Evolutionary conservation across 2,329 filamentous ascomycete genomes (phyloP), one percentile per base, ranked within the genome.

Genomic region (Lasiodiplodia hormozganensis): DNA sequence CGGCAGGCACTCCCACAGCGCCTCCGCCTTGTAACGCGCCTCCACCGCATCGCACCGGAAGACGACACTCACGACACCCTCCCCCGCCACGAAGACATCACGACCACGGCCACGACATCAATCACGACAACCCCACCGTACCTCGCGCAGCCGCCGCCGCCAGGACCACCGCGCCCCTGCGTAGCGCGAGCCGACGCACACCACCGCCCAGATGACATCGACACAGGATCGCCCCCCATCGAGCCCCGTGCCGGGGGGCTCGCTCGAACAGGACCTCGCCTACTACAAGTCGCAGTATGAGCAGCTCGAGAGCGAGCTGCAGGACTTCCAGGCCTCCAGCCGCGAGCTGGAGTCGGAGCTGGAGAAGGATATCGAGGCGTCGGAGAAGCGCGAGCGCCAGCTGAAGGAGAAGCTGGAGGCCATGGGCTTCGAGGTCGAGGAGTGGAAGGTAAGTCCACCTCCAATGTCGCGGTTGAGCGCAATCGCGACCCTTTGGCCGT

Each of bases 221-320:
- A 64, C 60, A 49, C 49, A 71, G 68, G 67, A 74, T 73, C 70
- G 73, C 75, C 70, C 71, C 51, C 73, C 76, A 16, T 76, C 77
- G 49, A 70, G 77, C 78, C 38, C 73, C 74, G 60, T 70, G 49
- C 65, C 64, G 21, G 65, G 51, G 54, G 62, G 60, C 34, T 53
- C 54, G 28, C 72, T 82, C 72, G 90, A 94, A 76, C 92, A 96
- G 76, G 91, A 94, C 70, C 85, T 99, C 65, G 87, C 90, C 69
- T 97, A 96, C 87, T 99, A 98, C 88, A 99, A 99, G 85, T 83
- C 89, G 66, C 95, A 98, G 80, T 98, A 98, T 83, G 94, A 96
- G 82, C 89, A 93, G 78, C 87, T 99, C 47, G 96, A 97, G 81
- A 85, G 89, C 65, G 96, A 99, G 80, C 88, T 99, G 70, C 88